Conservation (phyloP, 305 asterid species). For the Fraxinus nigra region DNA sequence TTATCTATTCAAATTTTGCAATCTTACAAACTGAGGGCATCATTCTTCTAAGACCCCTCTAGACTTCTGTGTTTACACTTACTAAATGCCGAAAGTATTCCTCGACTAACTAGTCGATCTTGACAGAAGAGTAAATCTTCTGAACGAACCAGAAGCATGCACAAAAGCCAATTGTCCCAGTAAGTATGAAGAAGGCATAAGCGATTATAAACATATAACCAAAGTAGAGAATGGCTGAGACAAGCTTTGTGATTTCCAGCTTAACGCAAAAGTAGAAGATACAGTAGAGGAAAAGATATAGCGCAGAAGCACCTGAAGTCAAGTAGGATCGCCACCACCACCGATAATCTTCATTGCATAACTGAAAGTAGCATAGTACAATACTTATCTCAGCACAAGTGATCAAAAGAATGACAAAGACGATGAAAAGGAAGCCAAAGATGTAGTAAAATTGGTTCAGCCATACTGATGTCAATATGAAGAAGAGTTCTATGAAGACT, state of each 20-base stretch:
- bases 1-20: not conserved
- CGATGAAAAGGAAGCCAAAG: constrained; percentile 49
- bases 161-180: constrained; percentile 54
- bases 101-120: constrained; percentile 33
- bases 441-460: constrained; percentile 58
- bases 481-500: constrained; percentile 54
- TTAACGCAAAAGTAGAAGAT: constrained; percentile 45
- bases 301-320: constrained; percentile 47
- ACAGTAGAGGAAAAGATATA: constrained; percentile 41
- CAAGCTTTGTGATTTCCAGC: constrained; percentile 44
- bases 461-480: constrained; percentile 53
- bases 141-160: constrained; percentile 52
- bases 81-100: not conserved
- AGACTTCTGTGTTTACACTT: not conserved
- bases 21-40: not conserved
- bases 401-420: constrained; percentile 40
- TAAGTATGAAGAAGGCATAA: constrained; percentile 44
- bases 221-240: constrained; percentile 45
- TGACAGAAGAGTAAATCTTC: constrained; percentile 49
- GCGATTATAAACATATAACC: constrained; percentile 50
- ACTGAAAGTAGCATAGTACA: constrained; percentile 51
- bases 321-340: constrained; percentile 63
- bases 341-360: constrained; percentile 47
- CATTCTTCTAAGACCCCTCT: not conserved
- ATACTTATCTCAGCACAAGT: constrained; percentile 52